Conservation (phyloP, 306 rosid species). For the Lathyrus sativus region DNA sequence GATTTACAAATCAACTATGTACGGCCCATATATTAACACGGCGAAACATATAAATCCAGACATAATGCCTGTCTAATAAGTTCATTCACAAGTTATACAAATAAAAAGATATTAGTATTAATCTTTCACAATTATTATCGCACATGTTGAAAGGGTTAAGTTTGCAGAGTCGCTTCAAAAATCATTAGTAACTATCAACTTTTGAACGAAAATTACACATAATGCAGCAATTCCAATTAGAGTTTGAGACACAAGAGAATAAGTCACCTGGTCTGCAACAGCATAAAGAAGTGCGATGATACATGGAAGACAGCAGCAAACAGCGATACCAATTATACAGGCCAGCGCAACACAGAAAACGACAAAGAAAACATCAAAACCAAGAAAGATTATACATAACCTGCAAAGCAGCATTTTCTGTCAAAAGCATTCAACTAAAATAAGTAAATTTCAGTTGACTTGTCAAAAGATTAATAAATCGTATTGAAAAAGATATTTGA, state of each 20-base stretch:
- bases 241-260: conserved; percentile 28
- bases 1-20: not conserved
- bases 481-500: not conserved
- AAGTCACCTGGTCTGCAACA: conserved; percentile 88
- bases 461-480: conserved; percentile 32
- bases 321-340: conserved; percentile 89
- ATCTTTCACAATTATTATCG: conserved; percentile 3
- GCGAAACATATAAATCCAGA: conserved; percentile 22
- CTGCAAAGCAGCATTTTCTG: conserved; percentile 56
- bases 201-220: conserved; percentile 16
- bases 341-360: conserved; percentile 98
- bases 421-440: conserved; percentile 37
- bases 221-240: conserved; percentile 16
- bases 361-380: conserved; percentile 97
- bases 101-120: not conserved
- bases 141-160: conserved; percentile 4
- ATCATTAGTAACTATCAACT: conserved; percentile 12
- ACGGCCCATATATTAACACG: not conserved
- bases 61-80: conserved; percentile 18
- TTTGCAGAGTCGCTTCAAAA: conserved; percentile 8
- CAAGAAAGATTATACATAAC: conserved; percentile 92
- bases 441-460: conserved; percentile 30
- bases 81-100: not conserved
- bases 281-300: conserved; percentile 91
- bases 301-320: conserved; percentile 96